These are phyloP conservation scores for Liquidambar formosana DNA, from an alignment of 164 flowering plant species.

Conservation along the genomic window DNA sequence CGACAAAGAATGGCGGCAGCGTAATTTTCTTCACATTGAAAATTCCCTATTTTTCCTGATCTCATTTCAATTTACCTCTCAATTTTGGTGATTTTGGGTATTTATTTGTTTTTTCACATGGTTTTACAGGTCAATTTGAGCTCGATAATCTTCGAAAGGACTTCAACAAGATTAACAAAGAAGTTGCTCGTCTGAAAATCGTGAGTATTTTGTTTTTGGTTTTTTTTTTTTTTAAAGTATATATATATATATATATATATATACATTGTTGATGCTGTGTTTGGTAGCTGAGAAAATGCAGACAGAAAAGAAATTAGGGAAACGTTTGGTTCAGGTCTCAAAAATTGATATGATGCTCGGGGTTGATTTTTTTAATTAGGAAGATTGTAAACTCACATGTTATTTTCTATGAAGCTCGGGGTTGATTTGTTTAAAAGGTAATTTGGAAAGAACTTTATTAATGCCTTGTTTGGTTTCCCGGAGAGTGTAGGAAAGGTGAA, in stretches of 20 bases:
- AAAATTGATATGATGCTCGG: too few relatives aligned
- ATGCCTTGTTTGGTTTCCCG: too few relatives aligned
- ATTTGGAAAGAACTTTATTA: too few relatives aligned
- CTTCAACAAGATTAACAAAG: constrained; percentile 72
- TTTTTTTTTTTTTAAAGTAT: neutral
- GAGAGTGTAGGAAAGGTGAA: too few relatives aligned
- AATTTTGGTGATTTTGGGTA: neutral
- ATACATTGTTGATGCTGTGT: neutral
- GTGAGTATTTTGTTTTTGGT: constrained; percentile 38
- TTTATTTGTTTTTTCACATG: neutral
- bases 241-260: neutral
- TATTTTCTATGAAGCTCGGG: too few relatives aligned
- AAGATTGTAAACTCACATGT: too few relatives aligned
- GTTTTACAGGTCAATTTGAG: constrained; percentile 70
- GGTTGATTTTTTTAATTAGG: too few relatives aligned
- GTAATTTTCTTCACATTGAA: constrained; percentile 31
- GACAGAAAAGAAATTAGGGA: too few relatives aligned
- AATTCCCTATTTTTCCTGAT: neutral
- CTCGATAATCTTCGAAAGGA: constrained; percentile 66
- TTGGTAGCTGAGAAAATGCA: neutral
- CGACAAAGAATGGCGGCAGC: constrained; percentile 79
- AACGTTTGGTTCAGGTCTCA: too few relatives aligned
- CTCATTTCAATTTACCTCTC: neutral
- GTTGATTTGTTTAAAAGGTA: too few relatives aligned
- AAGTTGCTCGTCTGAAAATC: constrained; percentile 65